Evolutionary conservation across 768 basidiomycete genomes (phyloP).

Genomic region (Mycena capillaripes): DNA sequence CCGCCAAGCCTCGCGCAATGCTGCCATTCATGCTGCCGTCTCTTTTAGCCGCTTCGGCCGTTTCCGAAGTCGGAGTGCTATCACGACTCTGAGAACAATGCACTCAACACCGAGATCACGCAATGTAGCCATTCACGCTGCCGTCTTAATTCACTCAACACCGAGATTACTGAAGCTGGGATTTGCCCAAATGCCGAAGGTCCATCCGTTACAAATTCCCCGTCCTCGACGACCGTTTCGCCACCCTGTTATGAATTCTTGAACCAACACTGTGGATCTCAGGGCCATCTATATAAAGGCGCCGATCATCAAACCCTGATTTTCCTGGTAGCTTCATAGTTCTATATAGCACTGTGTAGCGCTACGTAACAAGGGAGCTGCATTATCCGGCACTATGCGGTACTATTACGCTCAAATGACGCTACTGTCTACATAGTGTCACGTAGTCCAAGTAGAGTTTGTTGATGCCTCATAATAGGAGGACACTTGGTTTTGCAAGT

Average conservation of each 20-base stretch:
- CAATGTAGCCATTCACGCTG: too few relatives aligned
- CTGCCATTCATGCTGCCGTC: not conserved
- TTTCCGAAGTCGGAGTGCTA: not conserved
- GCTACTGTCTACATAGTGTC: too few relatives aligned
- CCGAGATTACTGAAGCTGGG: not conserved
- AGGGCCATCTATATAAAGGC: constrained; percentile 1
- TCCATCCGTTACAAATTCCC: not conserved
- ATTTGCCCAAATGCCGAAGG: too few relatives aligned
- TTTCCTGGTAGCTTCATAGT: too few relatives aligned
- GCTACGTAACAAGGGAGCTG: too few relatives aligned
- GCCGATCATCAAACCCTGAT: too few relatives aligned
- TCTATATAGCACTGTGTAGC: too few relatives aligned
- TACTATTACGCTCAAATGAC: too few relatives aligned
- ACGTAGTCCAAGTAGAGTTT: too few relatives aligned
- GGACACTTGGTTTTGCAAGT: not conserved
- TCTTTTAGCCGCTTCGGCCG: not conserved
- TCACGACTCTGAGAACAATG: not conserved
- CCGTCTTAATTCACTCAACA: too few relatives aligned
- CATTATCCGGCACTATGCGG: too few relatives aligned
- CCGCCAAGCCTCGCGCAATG: not conserved
- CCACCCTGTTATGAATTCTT: not conserved
- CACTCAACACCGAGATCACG: not conserved
- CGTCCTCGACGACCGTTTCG: not conserved
- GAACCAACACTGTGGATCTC: not conserved
- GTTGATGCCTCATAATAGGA: too few relatives aligned